Base-by-base conservation (phyloP, 2,329 filamentous ascomycete species). In the Alternaria longipes region DNA sequence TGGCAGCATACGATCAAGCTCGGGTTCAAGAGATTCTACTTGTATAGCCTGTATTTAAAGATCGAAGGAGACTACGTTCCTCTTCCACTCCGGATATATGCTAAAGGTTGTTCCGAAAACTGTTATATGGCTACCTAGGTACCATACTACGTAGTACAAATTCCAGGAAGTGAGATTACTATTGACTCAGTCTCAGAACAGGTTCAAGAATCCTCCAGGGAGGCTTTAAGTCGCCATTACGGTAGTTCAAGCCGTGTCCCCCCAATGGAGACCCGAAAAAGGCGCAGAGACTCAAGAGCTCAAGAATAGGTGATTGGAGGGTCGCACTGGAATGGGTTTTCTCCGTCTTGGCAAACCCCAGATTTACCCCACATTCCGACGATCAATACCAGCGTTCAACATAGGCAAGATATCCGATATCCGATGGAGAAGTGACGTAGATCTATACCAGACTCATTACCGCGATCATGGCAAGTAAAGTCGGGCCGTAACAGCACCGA, bases 231-330 rank as follows among this genome's bases (percentile, higher is more conserved):
- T 22, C 4, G 22, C 22, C 4, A 5, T 22, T 1, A 22, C 1
- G 1, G 22, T 4, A 5, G 4, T 22, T 22, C 22, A 1, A 22
- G 22, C 22, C 5, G 22, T 22, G 4, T 22, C 22, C 22, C 22
- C 22, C 1, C 22, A 1, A 22, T 1, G 22, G 4, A 22, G 22
- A 22, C 22, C 1, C 1, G 3, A 6, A 6, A 6, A n/a, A 16
- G 0, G 16, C 4, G 16, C 16, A 9, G 8, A 3, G 3, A 16
- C 6, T 4, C 3, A 8, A n/a, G 0, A 14, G 32, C 12, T 36
- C 5, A 36, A 1, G 14, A 36, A 36, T 1, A 36, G 3, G 32
- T 16, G 14, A 16, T 16, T 36, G 32, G 32, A 30, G 0, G 32
- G 12, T 14, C 32, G 32, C 1, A 36, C 11, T 8, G 14, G 6